Evolutionary conservation across 2,329 filamentous ascomycete genomes (phyloP), one percentile per base, ranked within the genome.

Genomic region (Cryphonectria naterciae): DNA sequence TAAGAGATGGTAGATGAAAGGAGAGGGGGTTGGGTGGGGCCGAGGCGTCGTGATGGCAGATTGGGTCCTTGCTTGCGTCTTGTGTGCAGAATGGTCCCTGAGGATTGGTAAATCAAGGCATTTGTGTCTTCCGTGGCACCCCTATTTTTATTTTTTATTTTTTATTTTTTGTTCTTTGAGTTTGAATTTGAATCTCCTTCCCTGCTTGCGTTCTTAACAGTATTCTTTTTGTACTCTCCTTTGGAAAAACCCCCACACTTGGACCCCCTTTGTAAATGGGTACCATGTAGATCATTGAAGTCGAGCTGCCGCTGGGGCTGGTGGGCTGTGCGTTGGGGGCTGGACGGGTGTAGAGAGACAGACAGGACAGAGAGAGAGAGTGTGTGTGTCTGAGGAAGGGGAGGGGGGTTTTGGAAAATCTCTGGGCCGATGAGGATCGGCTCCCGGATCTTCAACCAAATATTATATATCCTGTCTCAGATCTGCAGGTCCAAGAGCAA

Each of bases 41-140:
- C 54, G 41, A 32, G 61, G 61, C 37, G 61, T 64, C 39, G 61
- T 64, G 61, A 64, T 46, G 61, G 61, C 15, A 64, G 61, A 64
- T 64, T 64, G 54, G 25, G 25, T 58, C 13, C 13, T 22, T 49
- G 46, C n/a, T 28, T 35, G 13, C 46, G n/a, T 39, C 37, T 1
- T 15, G 32, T 62, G 37, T 17, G n/a, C 37, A 15, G 35, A 39
- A 39, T 25, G n/a, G 22, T 62, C 35, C 35, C 58, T 61, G 58
- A 11, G 58, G 22, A 35, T 61, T 60, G 56, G 60, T 35, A 37
- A 41, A 25, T 25, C 60, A 62, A 15, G 35, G n/a, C 35, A 17
- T 28, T 39, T 39, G 35, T 28, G 61, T 39, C 61, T 17, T 43
- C 41, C 61, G 61, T 64, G 61, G 19, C 61, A 64, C 61, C 61